Conservation (phyloP, 257 asterid species). For the Gynochthodes officinalis region DNA sequence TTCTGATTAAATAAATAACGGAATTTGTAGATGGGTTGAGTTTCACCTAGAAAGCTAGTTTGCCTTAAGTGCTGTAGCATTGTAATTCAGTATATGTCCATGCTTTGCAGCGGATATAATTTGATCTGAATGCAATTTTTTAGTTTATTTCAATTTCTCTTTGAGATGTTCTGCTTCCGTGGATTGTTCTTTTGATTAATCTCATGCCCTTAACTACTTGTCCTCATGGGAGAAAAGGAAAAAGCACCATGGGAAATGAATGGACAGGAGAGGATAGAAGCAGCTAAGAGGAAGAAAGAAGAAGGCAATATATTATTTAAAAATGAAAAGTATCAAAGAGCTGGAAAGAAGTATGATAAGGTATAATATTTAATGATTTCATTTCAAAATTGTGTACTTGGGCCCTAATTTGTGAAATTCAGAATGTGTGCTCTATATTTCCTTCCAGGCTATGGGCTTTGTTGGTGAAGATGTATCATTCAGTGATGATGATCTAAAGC, state of each 20-base stretch:
- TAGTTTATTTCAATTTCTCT: background rate
- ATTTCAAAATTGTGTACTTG: slow-evolving; percentile 1
- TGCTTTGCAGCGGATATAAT: background rate
- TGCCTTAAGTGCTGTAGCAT: no score
- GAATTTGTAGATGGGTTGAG: background rate
- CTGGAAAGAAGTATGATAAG: slow-evolving; percentile 46
- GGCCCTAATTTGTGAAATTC: background rate
- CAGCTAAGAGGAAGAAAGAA: slow-evolving; percentile 55
- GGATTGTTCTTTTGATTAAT: background rate
- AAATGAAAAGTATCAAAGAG: slow-evolving; percentile 53
- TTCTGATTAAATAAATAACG: background rate
- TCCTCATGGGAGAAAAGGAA: slow-evolving; percentile 37
- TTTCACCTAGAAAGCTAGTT: background rate
- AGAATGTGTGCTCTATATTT: slow-evolving; percentile 1
- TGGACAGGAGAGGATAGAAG: slow-evolving; percentile 52
- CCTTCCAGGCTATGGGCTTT: slow-evolving; percentile 51
- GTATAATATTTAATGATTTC: slow-evolving; percentile 20
- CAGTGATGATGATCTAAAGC: slow-evolving; percentile 41
- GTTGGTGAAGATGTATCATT: slow-evolving; percentile 41
- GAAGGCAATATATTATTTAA: slow-evolving; percentile 64
- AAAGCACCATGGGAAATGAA: slow-evolving; percentile 65
- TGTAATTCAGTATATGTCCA: background rate
- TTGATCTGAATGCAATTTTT: background rate
- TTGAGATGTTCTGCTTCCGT: background rate
- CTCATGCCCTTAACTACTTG: slow-evolving; percentile 3